phyloP scores from a whole-genome alignment of 2,329 filamentous ascomycete species.

The Colletotrichum spaethianum region DNA sequence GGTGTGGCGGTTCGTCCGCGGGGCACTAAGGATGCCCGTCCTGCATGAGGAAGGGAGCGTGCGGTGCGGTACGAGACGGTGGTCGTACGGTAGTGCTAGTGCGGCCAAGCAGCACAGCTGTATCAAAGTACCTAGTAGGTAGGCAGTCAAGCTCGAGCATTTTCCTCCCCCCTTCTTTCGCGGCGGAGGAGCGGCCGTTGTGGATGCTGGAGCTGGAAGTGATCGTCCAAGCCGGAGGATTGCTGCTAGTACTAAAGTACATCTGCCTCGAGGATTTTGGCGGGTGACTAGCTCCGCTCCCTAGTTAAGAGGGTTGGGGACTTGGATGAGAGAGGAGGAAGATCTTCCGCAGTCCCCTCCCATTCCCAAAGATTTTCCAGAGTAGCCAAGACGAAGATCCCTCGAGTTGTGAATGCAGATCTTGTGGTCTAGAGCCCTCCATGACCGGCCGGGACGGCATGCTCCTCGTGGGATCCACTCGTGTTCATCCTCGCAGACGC shows the following conservation, averaged over 20 bases:
- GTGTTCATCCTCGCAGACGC: neutral
- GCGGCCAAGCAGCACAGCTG: neutral
- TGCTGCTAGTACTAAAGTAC: no score
- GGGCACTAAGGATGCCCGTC: neutral
- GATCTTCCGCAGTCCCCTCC: neutral
- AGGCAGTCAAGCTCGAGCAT: neutral
- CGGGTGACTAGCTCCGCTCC: neutral
- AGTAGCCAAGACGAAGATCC: constrained; percentile 5
- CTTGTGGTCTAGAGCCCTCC: constrained; percentile 12
- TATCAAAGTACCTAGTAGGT: neutral
- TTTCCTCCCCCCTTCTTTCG: neutral
- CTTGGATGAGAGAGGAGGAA: neutral
- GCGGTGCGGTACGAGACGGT: constrained; percentile 2
- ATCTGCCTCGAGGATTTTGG: neutral
- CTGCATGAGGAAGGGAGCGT: constrained; percentile 15
- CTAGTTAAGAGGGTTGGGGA: no score
- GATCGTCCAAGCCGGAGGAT: constrained; percentile 1
- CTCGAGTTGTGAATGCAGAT: constrained; percentile 6
- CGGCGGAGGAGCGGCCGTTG: constrained; percentile 12
- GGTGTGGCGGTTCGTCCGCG: constrained; percentile 12
- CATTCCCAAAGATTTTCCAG: neutral
- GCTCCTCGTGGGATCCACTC: neutral
- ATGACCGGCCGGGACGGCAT: neutral
- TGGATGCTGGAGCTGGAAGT: neutral
- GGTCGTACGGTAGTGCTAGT: neutral